Conservation (phyloP, 352 stramenopile species). For the Aphanomyces euteiches region DNA sequence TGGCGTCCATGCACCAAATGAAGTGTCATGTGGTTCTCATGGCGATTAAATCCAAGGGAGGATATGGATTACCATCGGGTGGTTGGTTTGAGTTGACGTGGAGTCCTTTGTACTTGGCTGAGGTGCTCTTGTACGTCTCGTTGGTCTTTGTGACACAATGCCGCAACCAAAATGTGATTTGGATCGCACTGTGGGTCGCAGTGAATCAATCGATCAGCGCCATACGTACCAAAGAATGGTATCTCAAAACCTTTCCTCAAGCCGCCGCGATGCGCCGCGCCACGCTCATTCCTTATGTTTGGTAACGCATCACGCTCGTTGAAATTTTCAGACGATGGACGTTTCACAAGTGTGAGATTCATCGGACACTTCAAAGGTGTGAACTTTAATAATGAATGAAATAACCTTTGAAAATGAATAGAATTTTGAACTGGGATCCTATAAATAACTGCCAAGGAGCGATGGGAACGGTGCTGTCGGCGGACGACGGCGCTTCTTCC, state of each 20-base stretch:
- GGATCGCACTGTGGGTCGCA: slow-evolving; percentile 8
- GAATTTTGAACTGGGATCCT: too few relatives aligned
- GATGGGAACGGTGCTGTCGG: slow-evolving; percentile 16
- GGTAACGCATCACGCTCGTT: background rate
- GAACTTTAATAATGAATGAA: too few relatives aligned
- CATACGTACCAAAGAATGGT: slow-evolving; percentile 11
- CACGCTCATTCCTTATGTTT: slow-evolving; percentile 15
- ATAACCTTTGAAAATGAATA: too few relatives aligned
- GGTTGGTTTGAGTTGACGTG: slow-evolving; percentile 27
- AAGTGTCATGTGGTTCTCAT: slow-evolving; percentile 12
- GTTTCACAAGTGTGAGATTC: too few relatives aligned
- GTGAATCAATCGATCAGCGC: slow-evolving; percentile 28
- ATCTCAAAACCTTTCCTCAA: slow-evolving; percentile 13
- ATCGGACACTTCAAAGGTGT: too few relatives aligned
- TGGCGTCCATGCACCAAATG: slow-evolving; percentile 24
- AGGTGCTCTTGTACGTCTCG: slow-evolving; percentile 26
- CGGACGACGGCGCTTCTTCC: background rate
- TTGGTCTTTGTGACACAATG: slow-evolving; percentile 4
- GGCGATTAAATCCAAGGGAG: slow-evolving; percentile 8
- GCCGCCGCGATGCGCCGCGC: slow-evolving; percentile 3
- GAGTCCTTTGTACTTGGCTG: slow-evolving; percentile 26
- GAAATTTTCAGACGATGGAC: too few relatives aligned
- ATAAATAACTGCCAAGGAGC: background rate
- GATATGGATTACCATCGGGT: slow-evolving; percentile 12
- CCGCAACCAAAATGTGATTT: slow-evolving; percentile 9